Base-by-base conservation (phyloP, 148 eudicot species). In the Chenopodium berlandieri region DNA sequence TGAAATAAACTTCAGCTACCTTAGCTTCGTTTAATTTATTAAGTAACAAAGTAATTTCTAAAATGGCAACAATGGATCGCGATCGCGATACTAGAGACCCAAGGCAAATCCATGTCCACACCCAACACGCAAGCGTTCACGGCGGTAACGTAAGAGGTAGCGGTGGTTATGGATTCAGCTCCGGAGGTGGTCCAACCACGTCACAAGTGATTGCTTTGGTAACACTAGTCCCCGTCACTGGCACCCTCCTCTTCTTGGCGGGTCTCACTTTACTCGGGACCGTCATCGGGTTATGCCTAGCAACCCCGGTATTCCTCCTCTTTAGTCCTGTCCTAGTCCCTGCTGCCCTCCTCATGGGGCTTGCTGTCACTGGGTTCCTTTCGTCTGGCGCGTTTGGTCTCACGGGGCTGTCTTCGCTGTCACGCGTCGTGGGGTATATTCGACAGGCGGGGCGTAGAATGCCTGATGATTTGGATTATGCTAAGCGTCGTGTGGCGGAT, bases 321-420 rank as follows among this genome's bases (percentile, higher is more conserved):
- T 94, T 90, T 84, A 94, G 97, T 87, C 97, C 97, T 3, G 88
- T 94, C 9, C 82, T 94, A 0, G 91, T 93, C 34, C 98, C 97
- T 0, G 95, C 98, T 0, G 85, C 86, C 22, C 31, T 91, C 1
- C 75, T 84, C 0, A 4, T 84, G 1, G 87, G 75, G 2, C 77
- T 90, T 0, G 88, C 92, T 0, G 89, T 94, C 0, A 79, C 91
- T 4, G 98, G 88, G 1, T 80, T 93, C 40, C 73, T 91, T 4
- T 78, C 90, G 0, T 90, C 97, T 0, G 97, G 95, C 0, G 91
- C 94, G 0, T 87, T 94, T 6, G 98, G 98, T 76, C 81, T 94
- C 0, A 92, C 97, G 22, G 98, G 97, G 5, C 85, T 92, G 48
- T 86, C 90, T 8, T 83, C 94, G 34, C 79, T 94, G 9, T 84